Percentiles rank a stretch among this genome's conserved stretches.
Conservation (phyloP, 2,329 filamentous ascomycete species). For the Beauveria medogensis region DNA sequence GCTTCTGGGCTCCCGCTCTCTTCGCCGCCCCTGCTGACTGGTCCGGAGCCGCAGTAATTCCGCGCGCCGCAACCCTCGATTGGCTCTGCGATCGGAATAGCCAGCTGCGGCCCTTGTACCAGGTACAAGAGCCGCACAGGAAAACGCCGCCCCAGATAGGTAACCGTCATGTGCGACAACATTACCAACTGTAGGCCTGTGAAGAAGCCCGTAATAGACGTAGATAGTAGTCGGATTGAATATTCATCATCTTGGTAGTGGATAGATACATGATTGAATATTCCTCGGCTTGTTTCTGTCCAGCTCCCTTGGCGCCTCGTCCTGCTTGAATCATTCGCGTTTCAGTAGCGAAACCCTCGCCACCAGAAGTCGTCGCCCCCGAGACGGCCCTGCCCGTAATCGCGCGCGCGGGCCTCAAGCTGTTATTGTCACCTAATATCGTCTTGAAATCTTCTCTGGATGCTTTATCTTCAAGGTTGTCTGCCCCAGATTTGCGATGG, state of each 20-base stretch:
- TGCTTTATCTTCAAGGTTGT: too few relatives aligned
- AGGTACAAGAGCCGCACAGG: neutral
- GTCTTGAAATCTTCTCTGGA: too few relatives aligned
- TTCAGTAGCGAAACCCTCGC: neutral
- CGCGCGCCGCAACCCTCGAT: slow-evolving; percentile 4
- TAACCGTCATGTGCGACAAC: neutral
- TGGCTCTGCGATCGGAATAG: slow-evolving; percentile 1
- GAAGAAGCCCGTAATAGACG: neutral
- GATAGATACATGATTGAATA: neutral
- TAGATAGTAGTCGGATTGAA: neutral
- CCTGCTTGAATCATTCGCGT: neutral
- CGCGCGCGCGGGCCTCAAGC: neutral
- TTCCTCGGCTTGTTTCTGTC: neutral
- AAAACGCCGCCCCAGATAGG: too few relatives aligned
- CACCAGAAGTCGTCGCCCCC: neutral
- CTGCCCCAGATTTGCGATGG: too few relatives aligned
- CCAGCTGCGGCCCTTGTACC: neutral
- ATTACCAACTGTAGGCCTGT: neutral
- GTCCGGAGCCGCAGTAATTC: slow-evolving; percentile 10
- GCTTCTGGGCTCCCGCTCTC: neutral
- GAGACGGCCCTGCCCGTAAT: neutral
- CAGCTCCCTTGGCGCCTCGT: neutral
- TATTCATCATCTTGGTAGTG: neutral
- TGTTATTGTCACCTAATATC: too few relatives aligned
- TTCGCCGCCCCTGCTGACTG: neutral